Evolutionary conservation across 2,329 filamentous ascomycete genomes (phyloP).

Genomic region (Xylaria sp.): DNA sequence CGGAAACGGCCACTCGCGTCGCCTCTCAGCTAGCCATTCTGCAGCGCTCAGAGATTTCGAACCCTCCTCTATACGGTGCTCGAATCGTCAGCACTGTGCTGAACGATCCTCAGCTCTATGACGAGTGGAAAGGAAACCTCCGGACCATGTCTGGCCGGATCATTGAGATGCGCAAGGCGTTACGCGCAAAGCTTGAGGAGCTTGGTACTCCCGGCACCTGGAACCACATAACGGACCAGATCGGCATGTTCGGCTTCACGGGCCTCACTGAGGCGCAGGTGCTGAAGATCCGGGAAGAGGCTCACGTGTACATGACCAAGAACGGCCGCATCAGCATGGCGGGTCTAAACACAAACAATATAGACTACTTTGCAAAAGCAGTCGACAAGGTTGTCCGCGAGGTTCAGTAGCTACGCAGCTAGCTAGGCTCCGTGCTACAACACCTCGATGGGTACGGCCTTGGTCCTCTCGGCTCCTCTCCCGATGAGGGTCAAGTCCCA

Average conservation of each 20-base stretch:
- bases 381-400: constrained; percentile 84
- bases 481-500: constrained; percentile 33
- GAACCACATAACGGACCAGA: constrained; percentile 98
- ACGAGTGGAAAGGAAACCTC: constrained; percentile 93
- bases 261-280: constrained; percentile 81
- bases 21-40: constrained; percentile 91
- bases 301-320: constrained; percentile 93
- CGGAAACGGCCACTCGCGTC: constrained; percentile 71
- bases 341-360: constrained; percentile 90
- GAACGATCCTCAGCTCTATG: constrained; percentile 83
- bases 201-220: constrained; percentile 88
- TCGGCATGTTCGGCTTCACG: constrained; percentile 99
- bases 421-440: constrained; percentile 7
- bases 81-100: constrained; percentile 86
- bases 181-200: constrained; percentile 84
- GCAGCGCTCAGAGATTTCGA: constrained; percentile 97
- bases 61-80: constrained; percentile 94
- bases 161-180: constrained; percentile 84
- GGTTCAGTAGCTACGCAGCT: constrained; percentile 41
- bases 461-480: constrained; percentile 24
- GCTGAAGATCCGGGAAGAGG: constrained; percentile 72
- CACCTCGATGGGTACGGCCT: constrained; percentile 21
- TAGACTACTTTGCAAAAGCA: constrained; percentile 92
- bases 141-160: constrained; percentile 96
- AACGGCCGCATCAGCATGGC: constrained; percentile 99